Evolutionary conservation across 495 filamentous ascomycete species (phyloP).

Genomic region (Aspergillus ostianus): DNA sequence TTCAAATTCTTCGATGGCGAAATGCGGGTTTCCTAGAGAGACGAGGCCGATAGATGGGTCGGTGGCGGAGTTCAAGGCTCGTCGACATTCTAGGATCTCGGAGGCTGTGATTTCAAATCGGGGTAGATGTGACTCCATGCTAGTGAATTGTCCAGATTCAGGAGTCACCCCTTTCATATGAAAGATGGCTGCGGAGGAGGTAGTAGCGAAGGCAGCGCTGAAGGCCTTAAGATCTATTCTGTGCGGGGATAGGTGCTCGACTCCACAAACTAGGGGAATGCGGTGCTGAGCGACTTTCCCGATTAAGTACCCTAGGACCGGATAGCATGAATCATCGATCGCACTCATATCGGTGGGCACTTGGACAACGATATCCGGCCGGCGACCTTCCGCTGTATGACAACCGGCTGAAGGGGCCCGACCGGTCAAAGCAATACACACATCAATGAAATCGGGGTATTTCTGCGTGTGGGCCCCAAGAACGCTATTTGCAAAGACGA

Average conservation of each 20-base stretch:
- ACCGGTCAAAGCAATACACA: conserved; percentile 33
- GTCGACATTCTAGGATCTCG: conserved; percentile 15
- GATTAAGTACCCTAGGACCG: conserved; percentile 28
- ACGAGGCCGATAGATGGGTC: conserved; percentile 23
- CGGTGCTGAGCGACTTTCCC: conserved; percentile 18
- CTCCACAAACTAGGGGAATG: conserved; percentile 26
- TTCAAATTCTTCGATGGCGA: conserved; percentile 25
- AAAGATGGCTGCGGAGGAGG: conserved; percentile 31
- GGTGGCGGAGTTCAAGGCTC: conserved; percentile 16
- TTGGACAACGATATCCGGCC: neutral
- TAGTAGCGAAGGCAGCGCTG: conserved; percentile 34
- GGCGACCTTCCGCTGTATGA: conserved; percentile 15
- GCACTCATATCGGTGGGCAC: neutral
- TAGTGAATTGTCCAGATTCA: conserved; percentile 15
- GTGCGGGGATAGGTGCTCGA: conserved; percentile 14
- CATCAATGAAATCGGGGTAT: conserved; percentile 33
- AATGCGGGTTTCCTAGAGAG: conserved; percentile 37
- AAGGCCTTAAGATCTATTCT: conserved; percentile 31
- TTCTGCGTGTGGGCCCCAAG: conserved; percentile 32
- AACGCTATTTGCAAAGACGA: conserved; percentile 34
- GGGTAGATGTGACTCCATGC: neutral
- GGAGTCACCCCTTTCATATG: conserved; percentile 28
- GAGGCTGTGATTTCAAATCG: neutral
- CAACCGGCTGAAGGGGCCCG: conserved; percentile 16
- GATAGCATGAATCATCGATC: conserved; percentile 27